Evolutionary conservation across 2,329 filamentous ascomycete genomes (phyloP).

Genomic region (Aureobasidium sp.): DNA sequence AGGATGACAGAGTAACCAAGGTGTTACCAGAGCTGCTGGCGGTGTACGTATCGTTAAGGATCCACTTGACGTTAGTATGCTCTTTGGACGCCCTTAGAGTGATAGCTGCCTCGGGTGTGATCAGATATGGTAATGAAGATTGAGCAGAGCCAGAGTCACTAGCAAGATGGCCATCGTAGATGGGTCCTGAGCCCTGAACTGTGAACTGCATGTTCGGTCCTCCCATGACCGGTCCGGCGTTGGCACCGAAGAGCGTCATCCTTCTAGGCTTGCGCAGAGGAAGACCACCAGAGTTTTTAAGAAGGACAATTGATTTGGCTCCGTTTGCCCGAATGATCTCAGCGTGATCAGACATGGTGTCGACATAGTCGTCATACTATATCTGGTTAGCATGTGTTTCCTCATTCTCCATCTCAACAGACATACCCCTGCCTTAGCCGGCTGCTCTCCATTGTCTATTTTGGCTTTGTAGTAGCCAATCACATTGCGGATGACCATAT

Average conservation of each 20-base stretch:
- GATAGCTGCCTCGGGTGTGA: constrained; percentile 33
- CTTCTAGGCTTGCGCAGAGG: constrained; percentile 48
- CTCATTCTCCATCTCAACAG: too few relatives aligned
- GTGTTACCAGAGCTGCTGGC: constrained; percentile 43
- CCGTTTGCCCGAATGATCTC: constrained; percentile 72
- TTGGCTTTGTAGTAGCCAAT: constrained; percentile 55
- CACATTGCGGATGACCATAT: constrained; percentile 49
- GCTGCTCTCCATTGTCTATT: constrained; percentile 48
- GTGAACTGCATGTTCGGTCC: constrained; percentile 51
- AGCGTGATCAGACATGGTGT: constrained; percentile 80
- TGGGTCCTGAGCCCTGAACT: constrained; percentile 42
- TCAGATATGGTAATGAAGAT: constrained; percentile 36
- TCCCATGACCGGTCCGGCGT: constrained; percentile 49
- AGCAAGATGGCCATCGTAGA: constrained; percentile 49
- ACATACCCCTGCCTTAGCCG: constrained; percentile 31
- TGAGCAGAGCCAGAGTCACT: constrained; percentile 54
- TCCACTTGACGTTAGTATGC: constrained; percentile 29
- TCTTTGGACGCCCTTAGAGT: constrained; percentile 29
- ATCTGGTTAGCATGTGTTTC: background rate
- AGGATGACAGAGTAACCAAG: constrained; percentile 65
- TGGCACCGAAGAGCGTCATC: constrained; percentile 56
- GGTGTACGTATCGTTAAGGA: constrained; percentile 32
- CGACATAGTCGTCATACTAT: constrained; percentile 50
- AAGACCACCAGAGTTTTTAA: constrained; percentile 51
- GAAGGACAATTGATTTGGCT: constrained; percentile 51